A percentile compares a stretch with the other conserved stretches of the same genome.
Evolutionary conservation across 2,329 filamentous ascomycete species (phyloP).

Genomic region (Allantophomopsis lycopodina): DNA sequence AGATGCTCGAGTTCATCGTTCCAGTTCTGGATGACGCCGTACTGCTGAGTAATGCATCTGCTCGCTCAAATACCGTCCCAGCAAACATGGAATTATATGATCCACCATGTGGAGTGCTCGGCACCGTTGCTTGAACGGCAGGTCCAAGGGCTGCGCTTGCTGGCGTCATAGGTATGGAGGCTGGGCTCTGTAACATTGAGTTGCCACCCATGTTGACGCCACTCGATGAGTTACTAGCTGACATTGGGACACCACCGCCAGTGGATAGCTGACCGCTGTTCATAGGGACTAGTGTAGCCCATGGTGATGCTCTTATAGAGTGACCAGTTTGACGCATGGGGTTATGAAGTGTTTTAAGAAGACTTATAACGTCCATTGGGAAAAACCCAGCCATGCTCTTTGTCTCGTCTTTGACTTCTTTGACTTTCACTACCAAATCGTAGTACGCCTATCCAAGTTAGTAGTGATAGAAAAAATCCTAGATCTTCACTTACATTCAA

Average conservation of each 20-base stretch:
- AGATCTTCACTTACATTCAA: conserved; percentile 28
- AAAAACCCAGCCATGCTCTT: conserved; percentile 24
- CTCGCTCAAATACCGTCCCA: conserved; percentile 17
- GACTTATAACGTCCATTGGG: conserved; percentile 53
- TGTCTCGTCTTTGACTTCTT: conserved; percentile 29
- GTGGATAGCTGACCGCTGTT: too few species aligned
- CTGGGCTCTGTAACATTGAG: conserved; percentile 19
- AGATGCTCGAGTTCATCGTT: conserved; percentile 16
- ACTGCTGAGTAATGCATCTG: conserved; percentile 15
- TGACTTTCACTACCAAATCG: conserved; percentile 48
- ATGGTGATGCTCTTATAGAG: conserved; percentile 53
- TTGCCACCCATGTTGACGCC: conserved; percentile 3
- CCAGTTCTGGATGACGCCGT: conserved; percentile 12
- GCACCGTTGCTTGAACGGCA: conserved; percentile 79
- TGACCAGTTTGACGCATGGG: conserved; percentile 69
- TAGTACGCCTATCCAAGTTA: conserved; percentile 41
- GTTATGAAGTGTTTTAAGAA: conserved; percentile 70
- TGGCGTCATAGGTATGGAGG: conserved; percentile 67
- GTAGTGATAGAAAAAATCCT: neutral
- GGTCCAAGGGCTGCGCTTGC: conserved; percentile 81
- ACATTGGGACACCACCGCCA: too few species aligned
- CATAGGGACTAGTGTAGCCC: conserved; percentile 23
- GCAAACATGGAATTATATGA: conserved; percentile 15
- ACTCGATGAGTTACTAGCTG: conserved; percentile 4
- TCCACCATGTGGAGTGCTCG: conserved; percentile 41